These are phyloP conservation scores for Monosporascus sp. DNA, from an alignment of 2,329 filamentous ascomycete species.

Conservation along the genomic window DNA sequence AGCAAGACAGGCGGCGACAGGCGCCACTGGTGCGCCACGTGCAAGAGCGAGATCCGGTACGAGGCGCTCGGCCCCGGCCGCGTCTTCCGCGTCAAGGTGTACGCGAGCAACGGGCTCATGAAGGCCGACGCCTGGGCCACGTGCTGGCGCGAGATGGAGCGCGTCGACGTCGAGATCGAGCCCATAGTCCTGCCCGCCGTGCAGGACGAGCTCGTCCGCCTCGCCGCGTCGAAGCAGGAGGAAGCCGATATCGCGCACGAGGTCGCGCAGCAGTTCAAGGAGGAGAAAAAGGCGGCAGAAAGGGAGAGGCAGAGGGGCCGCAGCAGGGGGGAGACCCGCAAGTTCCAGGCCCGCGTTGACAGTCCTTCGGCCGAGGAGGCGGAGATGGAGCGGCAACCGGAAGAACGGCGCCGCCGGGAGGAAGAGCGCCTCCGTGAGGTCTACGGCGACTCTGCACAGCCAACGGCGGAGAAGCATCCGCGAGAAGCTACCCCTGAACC, in stretches of 20 bases:
- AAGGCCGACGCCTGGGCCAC: conserved; percentile 85
- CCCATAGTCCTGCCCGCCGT: conserved; percentile 60
- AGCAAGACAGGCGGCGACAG: conserved; percentile 17
- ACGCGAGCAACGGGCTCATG: conserved; percentile 93
- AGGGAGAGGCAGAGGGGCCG: conserved; percentile 12
- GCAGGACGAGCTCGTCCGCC: conserved; percentile 55
- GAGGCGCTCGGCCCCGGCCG: conserved; percentile 49
- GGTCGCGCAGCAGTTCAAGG: conserved; percentile 25
- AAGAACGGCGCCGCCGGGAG: conserved; percentile 33
- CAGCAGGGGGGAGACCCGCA: conserved; percentile 5
- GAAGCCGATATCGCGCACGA: conserved; percentile 24
- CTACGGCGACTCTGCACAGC: conserved; percentile 36
- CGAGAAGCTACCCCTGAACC: conserved; percentile 13
- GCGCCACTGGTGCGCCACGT: conserved; percentile 53
- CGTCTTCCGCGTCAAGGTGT: conserved; percentile 78
- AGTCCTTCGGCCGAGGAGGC: conserved; percentile 6
- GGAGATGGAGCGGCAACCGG: conserved; percentile 5
- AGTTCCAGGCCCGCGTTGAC: not conserved
- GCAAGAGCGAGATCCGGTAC: conserved; percentile 49
- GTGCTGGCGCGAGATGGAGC: conserved; percentile 96
- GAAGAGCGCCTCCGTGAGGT: conserved; percentile 50
- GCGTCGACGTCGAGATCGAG: conserved; percentile 90
- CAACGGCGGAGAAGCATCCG: conserved; percentile 6
- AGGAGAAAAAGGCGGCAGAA: conserved; percentile 23
- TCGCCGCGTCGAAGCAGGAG: conserved; percentile 41